Base-by-base conservation (phyloP, 306 rosid species). In the Astragalus glycyphyllos region DNA sequence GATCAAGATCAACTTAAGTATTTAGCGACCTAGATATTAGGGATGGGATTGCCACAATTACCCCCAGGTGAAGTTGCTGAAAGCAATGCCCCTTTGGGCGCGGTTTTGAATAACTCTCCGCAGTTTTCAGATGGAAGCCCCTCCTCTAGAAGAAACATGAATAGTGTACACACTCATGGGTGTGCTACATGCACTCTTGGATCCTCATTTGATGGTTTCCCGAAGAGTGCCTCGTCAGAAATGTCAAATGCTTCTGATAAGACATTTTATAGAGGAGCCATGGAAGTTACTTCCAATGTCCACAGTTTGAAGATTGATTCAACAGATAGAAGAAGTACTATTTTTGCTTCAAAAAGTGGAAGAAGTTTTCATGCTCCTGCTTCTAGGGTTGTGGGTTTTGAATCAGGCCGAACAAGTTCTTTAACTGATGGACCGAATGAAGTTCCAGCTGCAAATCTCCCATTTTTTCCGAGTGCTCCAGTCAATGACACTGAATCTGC, bases 341-440 rank as follows among this genome's bases (percentile, higher is more conserved):
- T 59, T 35, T 77, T 75, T 70, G 71, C 78, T 41, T 55, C 89
- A 13, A 80, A 73, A 74, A 77, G 53, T 79, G 92, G 85, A 44
- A 79, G 86, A 17, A 76, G 50, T 75, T 59, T 81, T 71, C 92
- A 81, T 58, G 68, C 29, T 58, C 99, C 99, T 49, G 95, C 79
- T 79, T 89, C 99, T 54, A 83, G 96, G 89, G 81, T 91, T 81
- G 96, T 94, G 34, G 99, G 99, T 58, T 94, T 94, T 75, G 79
- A 86, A 77, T 82, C 97, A 11, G 83, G 85, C 15, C 85, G 59
- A 65, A 65, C 85, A 47, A 81, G 79, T 77, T 81, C 87, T 77
- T 11, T 51, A 29, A 62, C 47, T 46, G 92, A 90, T 74, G 86
- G 79, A 40, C 55, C 55, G 58, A 11, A 65, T 3, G 69, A 68